These are phyloP conservation scores for Verticillium nonalfalfae DNA, from an alignment of 2,329 filamentous ascomycete species.

Conservation along the genomic window DNA sequence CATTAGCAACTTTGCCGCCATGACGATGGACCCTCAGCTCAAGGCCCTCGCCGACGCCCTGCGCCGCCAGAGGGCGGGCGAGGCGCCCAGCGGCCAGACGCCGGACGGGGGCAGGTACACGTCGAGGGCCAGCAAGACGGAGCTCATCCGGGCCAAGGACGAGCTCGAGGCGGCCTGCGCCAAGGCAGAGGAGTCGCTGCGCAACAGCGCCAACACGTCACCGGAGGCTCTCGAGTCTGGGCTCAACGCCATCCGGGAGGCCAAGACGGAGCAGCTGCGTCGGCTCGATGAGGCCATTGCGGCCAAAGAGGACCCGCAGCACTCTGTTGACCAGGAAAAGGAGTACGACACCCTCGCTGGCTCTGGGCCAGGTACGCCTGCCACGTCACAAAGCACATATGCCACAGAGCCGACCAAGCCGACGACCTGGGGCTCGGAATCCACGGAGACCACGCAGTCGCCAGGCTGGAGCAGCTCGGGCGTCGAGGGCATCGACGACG, in stretches of 20 bases:
- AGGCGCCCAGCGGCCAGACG: background rate
- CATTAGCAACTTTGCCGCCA: background rate
- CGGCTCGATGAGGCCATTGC: background rate
- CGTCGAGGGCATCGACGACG: conserved; percentile 21
- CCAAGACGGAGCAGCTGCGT: background rate
- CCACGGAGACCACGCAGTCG: background rate
- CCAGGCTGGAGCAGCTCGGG: background rate
- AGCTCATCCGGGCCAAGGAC: background rate
- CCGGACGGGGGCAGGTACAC: background rate
- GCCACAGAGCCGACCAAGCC: background rate
- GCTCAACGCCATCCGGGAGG: background rate
- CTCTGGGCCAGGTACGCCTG: background rate
- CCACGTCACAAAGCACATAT: background rate
- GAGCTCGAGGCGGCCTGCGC: background rate
- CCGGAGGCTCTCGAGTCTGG: background rate
- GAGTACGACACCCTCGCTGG: background rate
- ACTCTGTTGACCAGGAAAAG: background rate
- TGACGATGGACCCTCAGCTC: background rate
- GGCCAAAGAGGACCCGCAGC: background rate
- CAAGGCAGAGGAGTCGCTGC: background rate
- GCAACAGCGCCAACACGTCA: background rate
- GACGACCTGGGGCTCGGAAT: background rate
- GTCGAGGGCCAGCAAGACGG: background rate
- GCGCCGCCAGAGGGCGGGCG: background rate
- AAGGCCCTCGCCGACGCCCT: background rate